A percentile compares a stretch with the other conserved stretches of the same genome.
Evolutionary conservation across 2,329 filamentous ascomycete species (phyloP).

Genomic region (Lecanicillium sp.): DNA sequence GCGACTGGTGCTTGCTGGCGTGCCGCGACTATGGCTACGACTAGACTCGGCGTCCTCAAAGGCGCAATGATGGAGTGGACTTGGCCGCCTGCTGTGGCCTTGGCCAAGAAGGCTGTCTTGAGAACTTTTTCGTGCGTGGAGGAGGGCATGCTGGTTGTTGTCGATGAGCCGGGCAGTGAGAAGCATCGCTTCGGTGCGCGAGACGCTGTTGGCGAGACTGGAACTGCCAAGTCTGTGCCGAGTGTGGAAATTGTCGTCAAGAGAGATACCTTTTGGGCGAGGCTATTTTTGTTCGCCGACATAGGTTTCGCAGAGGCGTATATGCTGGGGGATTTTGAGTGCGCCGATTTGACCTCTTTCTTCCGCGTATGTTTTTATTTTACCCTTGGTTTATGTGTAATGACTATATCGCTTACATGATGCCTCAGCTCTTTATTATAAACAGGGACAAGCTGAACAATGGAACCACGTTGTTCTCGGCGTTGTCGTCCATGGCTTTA

Average conservation of each 20-base stretch:
- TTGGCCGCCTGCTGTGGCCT: constrained; percentile 37
- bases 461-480: constrained; percentile 54
- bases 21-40: too few species aligned
- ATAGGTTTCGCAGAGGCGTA: constrained; percentile 71
- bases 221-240: constrained; percentile 24
- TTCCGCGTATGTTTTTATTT: constrained; percentile 44
- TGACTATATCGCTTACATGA: neutral
- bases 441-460: constrained; percentile 59
- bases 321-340: constrained; percentile 65
- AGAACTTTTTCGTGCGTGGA: constrained; percentile 39
- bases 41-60: constrained; percentile 28
- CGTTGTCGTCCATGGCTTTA: constrained; percentile 48
- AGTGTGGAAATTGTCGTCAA: constrained; percentile 51
- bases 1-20: too few species aligned
- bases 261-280: constrained; percentile 63
- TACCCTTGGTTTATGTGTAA: neutral
- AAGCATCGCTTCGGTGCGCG: constrained; percentile 38
- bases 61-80: constrained; percentile 35
- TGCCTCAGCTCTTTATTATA: constrained; percentile 55
- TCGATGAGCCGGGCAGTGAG: constrained; percentile 36
- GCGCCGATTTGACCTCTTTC: constrained; percentile 57
- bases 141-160: constrained; percentile 37
- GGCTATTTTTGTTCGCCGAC: constrained; percentile 61
- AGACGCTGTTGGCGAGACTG: constrained; percentile 24
- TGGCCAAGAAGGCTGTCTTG: constrained; percentile 38